These are phyloP conservation scores for Triticum aestivum DNA, from an alignment of 176 grass and related monocot species.

Conservation along the genomic window IWGSC_CS_RefSeq_v2.1 NC_057797.1:749436350-749436849, in stretches of 20 bases:
- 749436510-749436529: neutral
- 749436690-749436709: neutral
- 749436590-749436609: neutral
- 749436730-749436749: conserved; percentile 34
- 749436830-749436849: neutral
- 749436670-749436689: conserved; percentile 1
- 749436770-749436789: conserved; percentile 27
- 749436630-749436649: conserved; percentile 38
- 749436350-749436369: no score
- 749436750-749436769: conserved; percentile 19
- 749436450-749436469: no score
- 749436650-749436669: conserved; percentile 33
- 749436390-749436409: no score
- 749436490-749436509: rapidly evolving
- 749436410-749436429: no score
- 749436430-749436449: no score
- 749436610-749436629: neutral
- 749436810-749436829: conserved; percentile 12
- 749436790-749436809: neutral
- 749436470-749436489: neutral
- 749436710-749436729: conserved; percentile 42
- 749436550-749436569: neutral
- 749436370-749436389: no score
- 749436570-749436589: conserved; percentile 27
- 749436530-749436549: conserved; percentile 31